Base-by-base conservation (phyloP, 768 basidiomycete species). In the Termitomyces titanicus region DNA sequence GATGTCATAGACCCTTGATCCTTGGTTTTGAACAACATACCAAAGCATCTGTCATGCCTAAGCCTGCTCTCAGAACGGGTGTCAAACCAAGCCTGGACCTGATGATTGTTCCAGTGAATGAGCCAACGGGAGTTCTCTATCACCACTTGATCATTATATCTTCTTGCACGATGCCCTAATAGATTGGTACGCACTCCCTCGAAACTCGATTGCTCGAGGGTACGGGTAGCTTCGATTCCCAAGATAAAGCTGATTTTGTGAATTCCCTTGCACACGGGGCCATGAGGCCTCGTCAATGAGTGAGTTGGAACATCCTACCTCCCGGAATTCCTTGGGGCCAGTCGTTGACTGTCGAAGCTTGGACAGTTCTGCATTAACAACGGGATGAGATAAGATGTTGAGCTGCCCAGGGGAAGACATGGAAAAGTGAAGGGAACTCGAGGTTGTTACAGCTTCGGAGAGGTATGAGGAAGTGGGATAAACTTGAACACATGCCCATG, bases 11-110 rank as follows among this genome's bases (percentile, higher is more conserved):
- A 9, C 20, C 29, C 49, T 10, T 11, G 38, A 51, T 52, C 33
- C 29, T 54, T 46, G 29, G 17, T 34, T 20, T 12, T 25, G 43
- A 34, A 22, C 22, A 61, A 34, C 72, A 44, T 58, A 81, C 79
- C 66, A 97, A 70, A 20, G 90, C 92, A 62, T 96, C 92, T 0
- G 89, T 82, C 93, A 98, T 95, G 17, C 94, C 93, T 59, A 95
- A 73, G 5, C 96, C 96, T 29, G 96, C 96, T 37, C 96, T 85
- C 53, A 98, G 76, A 63, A 98, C 92, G 38, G 96, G 96, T 2
- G 92, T 87, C 51, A 98, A 71, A 5, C 92, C 96, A 51, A 98
- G 81, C 44, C 83, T 79, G 8, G 88, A 82, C 61, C 86, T 89
- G 69, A 98, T 80, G 24, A 67, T 70, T 4, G 83, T 82, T 22